Conservation (phyloP, 257 asterid species). For the Datura wrightii region DNA sequence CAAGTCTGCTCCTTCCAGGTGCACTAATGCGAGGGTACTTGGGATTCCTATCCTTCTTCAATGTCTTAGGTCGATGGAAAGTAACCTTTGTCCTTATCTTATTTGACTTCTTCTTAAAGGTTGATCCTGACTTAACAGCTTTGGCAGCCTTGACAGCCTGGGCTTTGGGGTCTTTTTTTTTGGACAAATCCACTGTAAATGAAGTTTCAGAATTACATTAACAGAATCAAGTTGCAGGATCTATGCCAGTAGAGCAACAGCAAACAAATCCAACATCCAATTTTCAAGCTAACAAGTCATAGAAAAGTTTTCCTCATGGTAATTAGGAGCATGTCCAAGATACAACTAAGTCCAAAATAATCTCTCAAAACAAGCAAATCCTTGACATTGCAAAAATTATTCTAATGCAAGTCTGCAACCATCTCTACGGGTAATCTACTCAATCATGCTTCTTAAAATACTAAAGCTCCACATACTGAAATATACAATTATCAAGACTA, state of each 20-base stretch:
- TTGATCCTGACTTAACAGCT: constrained; percentile 46
- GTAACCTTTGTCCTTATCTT: constrained; percentile 62
- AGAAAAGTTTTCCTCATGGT: background rate
- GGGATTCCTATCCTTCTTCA: constrained; percentile 40
- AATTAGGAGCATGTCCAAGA: constrained; percentile 5
- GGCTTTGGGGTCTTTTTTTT: constrained; percentile 59
- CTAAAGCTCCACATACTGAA: background rate
- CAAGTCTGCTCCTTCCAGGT: constrained; percentile 58
- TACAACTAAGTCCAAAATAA: background rate
- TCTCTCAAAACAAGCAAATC: background rate
- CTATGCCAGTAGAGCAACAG: background rate
- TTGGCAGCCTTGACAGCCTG: constrained; percentile 45
- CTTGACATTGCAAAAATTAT: background rate
- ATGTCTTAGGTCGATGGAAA: constrained; percentile 58
- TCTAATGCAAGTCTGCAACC: background rate
- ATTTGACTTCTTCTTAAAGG: constrained; percentile 55
- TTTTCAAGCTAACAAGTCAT: constrained; percentile 13
- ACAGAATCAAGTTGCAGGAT: constrained; percentile 12
- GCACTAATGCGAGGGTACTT: constrained; percentile 63
- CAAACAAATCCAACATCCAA: background rate
- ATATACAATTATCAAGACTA: background rate
- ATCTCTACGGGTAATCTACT: background rate
- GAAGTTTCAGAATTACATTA: background rate
- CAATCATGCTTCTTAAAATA: background rate
- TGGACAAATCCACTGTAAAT: constrained; percentile 43